phyloP scores from a whole-genome alignment of 495 filamentous ascomycete species.

The Geoglossum glabrum region DNA sequence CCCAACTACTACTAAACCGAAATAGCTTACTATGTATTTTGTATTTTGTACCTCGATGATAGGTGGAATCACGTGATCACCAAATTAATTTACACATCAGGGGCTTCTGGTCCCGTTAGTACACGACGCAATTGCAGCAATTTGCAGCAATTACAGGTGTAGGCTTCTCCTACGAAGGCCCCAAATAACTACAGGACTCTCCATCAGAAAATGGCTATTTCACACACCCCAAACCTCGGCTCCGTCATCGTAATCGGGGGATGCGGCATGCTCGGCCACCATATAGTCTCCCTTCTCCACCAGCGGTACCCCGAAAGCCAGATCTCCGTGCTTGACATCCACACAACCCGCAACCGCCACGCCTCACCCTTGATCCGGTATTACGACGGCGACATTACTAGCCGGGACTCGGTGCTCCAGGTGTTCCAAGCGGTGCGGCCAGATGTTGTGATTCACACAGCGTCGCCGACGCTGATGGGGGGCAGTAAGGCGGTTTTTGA shows the following conservation, averaged over 20 bases:
- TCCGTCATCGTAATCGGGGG: slow-evolving; percentile 31
- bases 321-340: slow-evolving; percentile 75
- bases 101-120: too few species aligned
- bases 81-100: not conserved
- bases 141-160: not conserved
- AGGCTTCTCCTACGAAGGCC: not conserved
- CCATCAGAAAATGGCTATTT: not conserved
- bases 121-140: not conserved
- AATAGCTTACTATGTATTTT: too few species aligned
- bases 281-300: slow-evolving; percentile 28
- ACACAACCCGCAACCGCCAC: slow-evolving; percentile 48
- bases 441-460: slow-evolving; percentile 88
- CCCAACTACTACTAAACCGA: too few species aligned
- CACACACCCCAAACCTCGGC: slow-evolving; percentile 10
- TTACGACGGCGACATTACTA: slow-evolving; percentile 74
- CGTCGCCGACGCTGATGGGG: slow-evolving; percentile 19
- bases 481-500: slow-evolving; percentile 33
- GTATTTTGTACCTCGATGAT: too few species aligned
- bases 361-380: slow-evolving; percentile 47
- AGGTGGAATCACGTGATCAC: not conserved
- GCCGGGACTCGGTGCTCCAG: slow-evolving; percentile 36
- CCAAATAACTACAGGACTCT: not conserved
- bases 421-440: slow-evolving; percentile 54
- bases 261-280: slow-evolving; percentile 32
- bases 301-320: slow-evolving; percentile 25